phyloP scores from a whole-genome alignment of 148 eudicot species.

The Chenopodium formosanum region DNA sequence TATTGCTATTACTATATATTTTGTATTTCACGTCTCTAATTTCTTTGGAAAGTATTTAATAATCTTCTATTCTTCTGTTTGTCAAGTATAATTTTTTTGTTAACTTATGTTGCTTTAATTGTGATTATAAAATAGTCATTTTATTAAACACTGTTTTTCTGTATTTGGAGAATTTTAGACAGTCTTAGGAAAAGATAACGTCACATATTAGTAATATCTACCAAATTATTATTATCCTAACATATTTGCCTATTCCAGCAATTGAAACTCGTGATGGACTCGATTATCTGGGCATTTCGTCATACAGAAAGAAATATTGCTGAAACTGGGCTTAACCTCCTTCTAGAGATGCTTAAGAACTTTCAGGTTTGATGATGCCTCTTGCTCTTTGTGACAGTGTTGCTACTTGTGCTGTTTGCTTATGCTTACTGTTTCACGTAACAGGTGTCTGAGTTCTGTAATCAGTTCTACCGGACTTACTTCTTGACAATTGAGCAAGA shows the following conservation, averaged over 20 bases:
- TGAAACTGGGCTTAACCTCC: slow-evolving; percentile 92
- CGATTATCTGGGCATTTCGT: slow-evolving; percentile 98
- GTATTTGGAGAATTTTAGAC: background rate
- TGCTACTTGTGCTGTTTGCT: background rate
- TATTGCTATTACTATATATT: no score
- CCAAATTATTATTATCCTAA: background rate
- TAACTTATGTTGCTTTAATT: no score
- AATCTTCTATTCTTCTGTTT: no score
- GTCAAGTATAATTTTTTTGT: background rate
- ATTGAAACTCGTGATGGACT: slow-evolving; percentile 97
- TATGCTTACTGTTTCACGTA: slow-evolving; percentile 18
- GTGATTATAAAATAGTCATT: no score
- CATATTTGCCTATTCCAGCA: slow-evolving; percentile 46
- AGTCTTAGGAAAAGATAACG: background rate
- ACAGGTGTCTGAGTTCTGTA: slow-evolving; percentile 80
- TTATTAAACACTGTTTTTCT: no score
- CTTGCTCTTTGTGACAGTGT: background rate
- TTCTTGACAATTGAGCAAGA: slow-evolving; percentile 92
- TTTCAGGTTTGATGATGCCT: slow-evolving; percentile 62
- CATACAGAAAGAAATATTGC: slow-evolving; percentile 98
- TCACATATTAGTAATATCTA: background rate
- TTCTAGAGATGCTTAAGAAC: slow-evolving; percentile 90
- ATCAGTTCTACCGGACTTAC: slow-evolving; percentile 83
- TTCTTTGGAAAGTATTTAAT: no score
- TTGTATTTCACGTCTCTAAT: no score